A percentile compares a stretch with the other conserved stretches of the same genome.
Conservation (phyloP, 495 filamentous ascomycete genomes). For the Podospora comata region DNA sequence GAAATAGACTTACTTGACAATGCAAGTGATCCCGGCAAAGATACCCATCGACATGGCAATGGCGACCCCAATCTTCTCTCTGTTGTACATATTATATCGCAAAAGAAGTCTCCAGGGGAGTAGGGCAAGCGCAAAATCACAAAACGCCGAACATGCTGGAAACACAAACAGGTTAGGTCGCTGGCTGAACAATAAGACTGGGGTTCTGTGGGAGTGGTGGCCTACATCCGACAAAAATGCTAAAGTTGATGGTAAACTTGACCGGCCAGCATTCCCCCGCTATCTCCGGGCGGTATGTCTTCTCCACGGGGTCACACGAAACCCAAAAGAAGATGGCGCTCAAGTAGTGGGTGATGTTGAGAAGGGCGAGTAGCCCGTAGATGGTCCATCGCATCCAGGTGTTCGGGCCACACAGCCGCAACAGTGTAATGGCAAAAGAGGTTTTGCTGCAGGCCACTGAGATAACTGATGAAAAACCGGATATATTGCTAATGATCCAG, state of each 20-base stretch:
- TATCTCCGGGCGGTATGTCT: conserved; percentile 31
- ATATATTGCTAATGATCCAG: conserved; percentile 21
- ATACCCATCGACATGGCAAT: conserved; percentile 34
- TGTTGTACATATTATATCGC: conserved; percentile 28
- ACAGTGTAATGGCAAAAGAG: conserved; percentile 35
- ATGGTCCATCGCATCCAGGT: conserved; percentile 25
- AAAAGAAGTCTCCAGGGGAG: conserved; percentile 30
- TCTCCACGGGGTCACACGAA: conserved; percentile 37
- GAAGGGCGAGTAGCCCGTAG: conserved; percentile 33
- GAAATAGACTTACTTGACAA: conserved; percentile 21
- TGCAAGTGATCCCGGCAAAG: conserved; percentile 28
- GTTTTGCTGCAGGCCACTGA: conserved; percentile 34
- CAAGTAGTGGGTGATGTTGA: conserved; percentile 39
- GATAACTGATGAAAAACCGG: conserved; percentile 26
- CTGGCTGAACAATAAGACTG: neutral
- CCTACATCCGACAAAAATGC: conserved; percentile 22
- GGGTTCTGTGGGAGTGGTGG: neutral
- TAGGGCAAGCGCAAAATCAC: conserved; percentile 28
- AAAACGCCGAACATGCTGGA: conserved; percentile 29
- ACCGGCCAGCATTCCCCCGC: conserved; percentile 37
- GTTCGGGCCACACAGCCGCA: conserved; percentile 23
- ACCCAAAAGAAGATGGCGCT: conserved; percentile 42
- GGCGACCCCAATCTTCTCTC: conserved; percentile 32
- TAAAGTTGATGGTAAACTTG: conserved; percentile 10
- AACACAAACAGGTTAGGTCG: neutral